Percentiles rank a stretch among this genome's conserved stretches.
Evolutionary conservation across 139 green algal genomes (phyloP).

Genomic region (Coccomyxa sp.): DNA sequence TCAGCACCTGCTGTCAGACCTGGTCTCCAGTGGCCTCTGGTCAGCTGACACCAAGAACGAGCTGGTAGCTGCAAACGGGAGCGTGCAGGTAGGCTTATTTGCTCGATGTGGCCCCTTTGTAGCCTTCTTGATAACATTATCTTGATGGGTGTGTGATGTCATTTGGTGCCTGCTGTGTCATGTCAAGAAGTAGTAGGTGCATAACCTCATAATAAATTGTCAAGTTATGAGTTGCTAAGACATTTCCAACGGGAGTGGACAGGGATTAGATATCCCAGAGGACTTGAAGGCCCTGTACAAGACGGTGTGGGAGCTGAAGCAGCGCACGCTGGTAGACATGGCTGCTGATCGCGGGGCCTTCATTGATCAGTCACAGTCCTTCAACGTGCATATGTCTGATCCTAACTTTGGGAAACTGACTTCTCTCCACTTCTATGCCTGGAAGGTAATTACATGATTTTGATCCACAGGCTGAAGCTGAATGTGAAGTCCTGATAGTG

Average conservation of each 20-base stretch:
- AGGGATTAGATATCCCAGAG: slow-evolving; percentile 71
- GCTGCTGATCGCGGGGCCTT: slow-evolving; percentile 94
- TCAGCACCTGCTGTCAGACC: slow-evolving; percentile 95
- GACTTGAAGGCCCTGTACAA: slow-evolving; percentile 95
- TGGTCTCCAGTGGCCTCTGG: slow-evolving; percentile 89
- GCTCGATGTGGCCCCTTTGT: not conserved
- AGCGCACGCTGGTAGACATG: slow-evolving; percentile 96
- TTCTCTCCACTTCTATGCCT: slow-evolving; percentile 97
- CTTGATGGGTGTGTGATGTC: not conserved
- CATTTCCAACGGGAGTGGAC: not conserved
- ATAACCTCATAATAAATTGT: too few relatives aligned
- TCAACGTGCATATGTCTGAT: slow-evolving; percentile 98
- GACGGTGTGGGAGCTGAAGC: slow-evolving; percentile 99
- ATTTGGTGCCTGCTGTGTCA: not conserved
- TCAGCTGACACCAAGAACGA: slow-evolving; percentile 90
- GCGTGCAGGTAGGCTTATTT: slow-evolving; percentile 38
- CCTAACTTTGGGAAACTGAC: slow-evolving; percentile 99
- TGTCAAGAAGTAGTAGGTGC: too few relatives aligned
- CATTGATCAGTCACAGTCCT: slow-evolving; percentile 97
- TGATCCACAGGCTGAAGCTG: slow-evolving; percentile 19
- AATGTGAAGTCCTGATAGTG: not conserved
- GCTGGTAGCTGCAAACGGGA: slow-evolving; percentile 83
- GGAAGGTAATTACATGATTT: slow-evolving; percentile 81
- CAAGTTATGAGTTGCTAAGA: too few relatives aligned
- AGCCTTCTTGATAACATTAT: not conserved